A percentile compares a stretch with the other conserved stretches of the same genome.
These are phyloP conservation scores for Stagonosporopsis vannaccii DNA, from an alignment of 2,329 filamentous ascomycete species.

Conservation along the genomic window DNA sequence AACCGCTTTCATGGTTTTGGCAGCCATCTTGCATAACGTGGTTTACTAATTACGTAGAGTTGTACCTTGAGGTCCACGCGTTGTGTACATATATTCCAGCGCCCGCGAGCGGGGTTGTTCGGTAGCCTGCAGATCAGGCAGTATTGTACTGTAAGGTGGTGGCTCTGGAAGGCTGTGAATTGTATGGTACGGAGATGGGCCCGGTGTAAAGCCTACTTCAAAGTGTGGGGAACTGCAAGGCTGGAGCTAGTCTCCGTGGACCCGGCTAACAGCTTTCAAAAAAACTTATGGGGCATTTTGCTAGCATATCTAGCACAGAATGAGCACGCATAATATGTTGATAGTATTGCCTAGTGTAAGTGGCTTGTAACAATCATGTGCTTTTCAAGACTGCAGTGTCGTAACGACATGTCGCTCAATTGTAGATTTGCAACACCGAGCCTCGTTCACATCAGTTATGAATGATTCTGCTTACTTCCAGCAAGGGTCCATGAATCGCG, in stretches of 20 bases:
- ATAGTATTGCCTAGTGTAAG: too few species aligned
- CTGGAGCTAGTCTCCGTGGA: conserved; percentile 9
- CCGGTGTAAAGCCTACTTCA: conserved; percentile 11
- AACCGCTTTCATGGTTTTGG: conserved; percentile 11
- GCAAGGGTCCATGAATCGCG: too few species aligned
- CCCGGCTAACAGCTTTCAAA: too few species aligned
- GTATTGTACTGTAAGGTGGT: background rate
- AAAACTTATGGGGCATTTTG: too few species aligned
- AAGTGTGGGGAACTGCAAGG: conserved; percentile 4
- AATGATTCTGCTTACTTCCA: too few species aligned
- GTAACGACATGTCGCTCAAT: too few species aligned
- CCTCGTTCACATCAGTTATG: too few species aligned
- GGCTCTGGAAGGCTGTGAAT: conserved; percentile 1
- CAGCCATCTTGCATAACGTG: background rate
- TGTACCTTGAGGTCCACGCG: background rate
- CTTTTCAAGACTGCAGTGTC: too few species aligned
- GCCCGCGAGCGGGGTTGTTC: background rate
- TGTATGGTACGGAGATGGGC: conserved; percentile 3
- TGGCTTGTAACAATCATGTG: too few species aligned
- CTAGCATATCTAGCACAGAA: too few species aligned
- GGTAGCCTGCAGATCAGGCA: background rate
- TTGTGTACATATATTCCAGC: background rate
- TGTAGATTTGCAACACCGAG: too few species aligned
- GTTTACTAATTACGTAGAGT: background rate
- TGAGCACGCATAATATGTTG: too few species aligned